Evolutionary conservation across 2,329 filamentous ascomycete genomes (phyloP), one percentile per base, ranked within the genome.

Genomic region (Paraphoma sp.): DNA sequence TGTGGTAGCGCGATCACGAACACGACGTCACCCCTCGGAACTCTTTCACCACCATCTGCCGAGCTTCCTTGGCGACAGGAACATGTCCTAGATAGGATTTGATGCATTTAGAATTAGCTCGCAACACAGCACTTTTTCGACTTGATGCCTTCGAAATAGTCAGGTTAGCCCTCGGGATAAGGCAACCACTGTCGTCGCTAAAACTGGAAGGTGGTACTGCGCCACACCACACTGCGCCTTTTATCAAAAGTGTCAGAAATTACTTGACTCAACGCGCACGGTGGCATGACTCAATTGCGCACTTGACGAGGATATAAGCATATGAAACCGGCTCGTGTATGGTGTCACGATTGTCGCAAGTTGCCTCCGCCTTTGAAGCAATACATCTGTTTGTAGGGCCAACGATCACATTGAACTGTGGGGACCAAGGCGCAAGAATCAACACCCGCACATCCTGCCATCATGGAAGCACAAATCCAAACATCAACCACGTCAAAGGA

Each of bases 361-460:
- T 5, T 23, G 23, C 2, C 33, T 38, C 33, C n/a, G 33, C 33
- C 6, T 38, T 16, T 42, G 33, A 36, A 36, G 14, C 33, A 36
- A 36, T 6, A 36, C 9, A 36, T 38, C 10, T 38, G 3, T 38
- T 38, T 6, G n/a, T 6, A n/a, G 6, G 33, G n/a, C n/a, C 23
- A 5, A 6, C 33, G n/a, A 38, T 38, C 33, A 38, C 33, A 38
- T 38, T n/a, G 10, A 38, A n/a, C 33, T 6, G 10, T 17, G 16
- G 40, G 16, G 42, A 61, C 16, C n/a, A 70, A 68, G 66, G 54
- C 58, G 51, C 51, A 55, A 9, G 54, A 63, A 51, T 16, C 63
- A 33, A 64, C 59, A 14, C 53, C 63, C 40, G 52, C 61, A 17
- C 57, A 61, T 30, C 60, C 68, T 45, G 43, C 50, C 14, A 45